phyloP scores from a whole-genome alignment of 495 filamentous ascomycete species.

The Penicillium subrubescens region DNA sequence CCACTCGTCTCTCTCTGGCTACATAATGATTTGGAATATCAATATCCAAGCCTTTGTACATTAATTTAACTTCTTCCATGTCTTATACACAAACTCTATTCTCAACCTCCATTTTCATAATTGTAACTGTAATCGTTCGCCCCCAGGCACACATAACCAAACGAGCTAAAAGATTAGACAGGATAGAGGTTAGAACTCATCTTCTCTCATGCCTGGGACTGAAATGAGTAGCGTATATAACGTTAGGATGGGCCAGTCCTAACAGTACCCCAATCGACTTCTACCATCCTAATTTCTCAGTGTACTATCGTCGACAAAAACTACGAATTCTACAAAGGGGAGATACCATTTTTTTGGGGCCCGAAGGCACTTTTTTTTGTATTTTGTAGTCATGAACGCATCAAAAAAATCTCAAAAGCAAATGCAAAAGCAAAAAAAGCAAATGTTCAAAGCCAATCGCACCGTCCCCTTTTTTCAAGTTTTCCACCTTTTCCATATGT shows the following conservation, averaged over 20 bases:
- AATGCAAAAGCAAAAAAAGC: background rate
- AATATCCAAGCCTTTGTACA: background rate
- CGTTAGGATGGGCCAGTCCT: too few relatives aligned
- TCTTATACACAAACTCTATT: background rate
- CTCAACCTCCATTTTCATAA: background rate
- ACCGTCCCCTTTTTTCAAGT: background rate
- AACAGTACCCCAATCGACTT: too few relatives aligned
- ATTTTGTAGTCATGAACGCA: background rate
- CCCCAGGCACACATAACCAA: too few relatives aligned
- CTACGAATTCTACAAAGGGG: background rate
- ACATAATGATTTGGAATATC: background rate
- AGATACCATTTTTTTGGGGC: background rate
- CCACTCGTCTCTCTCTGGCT: background rate
- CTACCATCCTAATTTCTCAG: background rate
- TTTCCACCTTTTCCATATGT: background rate
- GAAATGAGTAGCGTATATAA: too few relatives aligned
- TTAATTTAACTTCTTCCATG: background rate
- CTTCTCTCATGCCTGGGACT: too few relatives aligned
- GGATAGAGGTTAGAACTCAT: too few relatives aligned
- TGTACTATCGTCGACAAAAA: background rate
- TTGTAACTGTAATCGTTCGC: too few relatives aligned
- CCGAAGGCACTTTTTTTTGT: slow-evolving; percentile 8
- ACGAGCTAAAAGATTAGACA: too few relatives aligned
- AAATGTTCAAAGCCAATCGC: background rate
- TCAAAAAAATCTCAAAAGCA: background rate